phyloP scores from a whole-genome alignment of 352 stramenopile species.

The Phytopythium kandeliae region DNA sequence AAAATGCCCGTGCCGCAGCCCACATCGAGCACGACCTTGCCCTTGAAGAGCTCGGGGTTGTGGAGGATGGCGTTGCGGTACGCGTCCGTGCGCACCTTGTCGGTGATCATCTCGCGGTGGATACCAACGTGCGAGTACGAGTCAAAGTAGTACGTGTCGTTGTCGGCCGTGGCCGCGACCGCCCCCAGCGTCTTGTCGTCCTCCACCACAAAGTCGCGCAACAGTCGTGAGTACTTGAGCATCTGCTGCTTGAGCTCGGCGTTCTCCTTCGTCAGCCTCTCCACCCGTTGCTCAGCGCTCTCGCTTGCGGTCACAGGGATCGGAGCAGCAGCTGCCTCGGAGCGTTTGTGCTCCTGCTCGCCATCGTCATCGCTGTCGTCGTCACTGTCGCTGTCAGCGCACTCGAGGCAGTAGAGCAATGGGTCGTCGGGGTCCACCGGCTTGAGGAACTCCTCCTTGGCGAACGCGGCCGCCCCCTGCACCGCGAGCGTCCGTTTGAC shows the following conservation, averaged over 20 bases:
- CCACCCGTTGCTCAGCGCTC: conserved; percentile 21
- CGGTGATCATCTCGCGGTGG: conserved; percentile 94
- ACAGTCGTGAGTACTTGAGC: conserved; percentile 62
- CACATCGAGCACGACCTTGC: conserved; percentile 97
- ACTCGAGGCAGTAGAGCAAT: conserved; percentile 79
- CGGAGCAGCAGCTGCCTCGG: conserved; percentile 12
- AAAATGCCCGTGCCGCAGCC: conserved; percentile 97
- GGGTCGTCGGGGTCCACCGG: conserved; percentile 72
- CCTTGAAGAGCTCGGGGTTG: conserved; percentile 96
- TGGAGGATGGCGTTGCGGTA: conserved; percentile 98
- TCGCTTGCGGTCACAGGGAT: not conserved
- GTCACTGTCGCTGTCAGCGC: conserved; percentile 47
- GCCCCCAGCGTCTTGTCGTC: conserved; percentile 29
- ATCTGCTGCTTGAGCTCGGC: conserved; percentile 70
- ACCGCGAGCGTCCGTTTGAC: conserved; percentile 40
- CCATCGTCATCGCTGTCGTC: conserved; percentile 41
- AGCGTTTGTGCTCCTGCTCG: conserved; percentile 26
- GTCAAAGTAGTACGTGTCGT: conserved; percentile 97
- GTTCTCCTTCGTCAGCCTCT: conserved; percentile 55
- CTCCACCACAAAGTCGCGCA: conserved; percentile 65
- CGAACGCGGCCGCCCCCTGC: conserved; percentile 44
- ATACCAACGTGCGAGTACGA: conserved; percentile 98
- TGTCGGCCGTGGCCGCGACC: conserved; percentile 41
- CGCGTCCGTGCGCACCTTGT: conserved; percentile 89
- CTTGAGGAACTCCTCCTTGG: conserved; percentile 69